Evolutionary conservation across 257 asterid genomes (phyloP).

Genomic region (Petunia secreta): DNA sequence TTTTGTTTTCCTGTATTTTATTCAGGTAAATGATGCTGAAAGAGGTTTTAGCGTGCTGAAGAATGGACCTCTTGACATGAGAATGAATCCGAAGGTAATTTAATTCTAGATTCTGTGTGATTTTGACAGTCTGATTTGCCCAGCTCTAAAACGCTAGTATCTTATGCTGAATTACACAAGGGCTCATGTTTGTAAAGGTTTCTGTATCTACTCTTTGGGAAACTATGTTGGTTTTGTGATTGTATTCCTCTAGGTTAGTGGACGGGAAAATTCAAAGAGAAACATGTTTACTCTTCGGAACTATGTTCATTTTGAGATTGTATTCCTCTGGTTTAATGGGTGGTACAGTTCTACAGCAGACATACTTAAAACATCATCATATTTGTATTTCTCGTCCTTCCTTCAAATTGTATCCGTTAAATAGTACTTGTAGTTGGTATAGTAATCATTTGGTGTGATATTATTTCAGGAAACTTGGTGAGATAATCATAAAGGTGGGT

Average conservation of each 20-base stretch:
- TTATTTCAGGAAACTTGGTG: neutral
- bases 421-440: neutral
- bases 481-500: neutral
- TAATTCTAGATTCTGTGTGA: neutral
- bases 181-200: neutral
- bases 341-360: neutral
- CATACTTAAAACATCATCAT: neutral
- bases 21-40: slow-evolving; percentile 82
- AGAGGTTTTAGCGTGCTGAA: slow-evolving; percentile 92
- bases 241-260: slow-evolving; percentile 6
- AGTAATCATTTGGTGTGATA: neutral
- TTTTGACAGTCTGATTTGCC: neutral
- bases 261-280: neutral
- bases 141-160: neutral
- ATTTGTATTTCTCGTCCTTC: neutral
- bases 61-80: slow-evolving; percentile 97
- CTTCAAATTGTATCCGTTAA: neutral
- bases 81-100: slow-evolving; percentile 95
- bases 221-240: neutral
- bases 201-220: neutral
- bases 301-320: neutral
- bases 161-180: neutral
- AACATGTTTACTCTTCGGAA: neutral
- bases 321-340: slow-evolving; percentile 8
- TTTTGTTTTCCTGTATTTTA: neutral